Evolutionary conservation across 2,329 filamentous ascomycete species (phyloP), one percentile per base, ranked within the genome.

Genomic region (Penicillium carneum): DNA sequence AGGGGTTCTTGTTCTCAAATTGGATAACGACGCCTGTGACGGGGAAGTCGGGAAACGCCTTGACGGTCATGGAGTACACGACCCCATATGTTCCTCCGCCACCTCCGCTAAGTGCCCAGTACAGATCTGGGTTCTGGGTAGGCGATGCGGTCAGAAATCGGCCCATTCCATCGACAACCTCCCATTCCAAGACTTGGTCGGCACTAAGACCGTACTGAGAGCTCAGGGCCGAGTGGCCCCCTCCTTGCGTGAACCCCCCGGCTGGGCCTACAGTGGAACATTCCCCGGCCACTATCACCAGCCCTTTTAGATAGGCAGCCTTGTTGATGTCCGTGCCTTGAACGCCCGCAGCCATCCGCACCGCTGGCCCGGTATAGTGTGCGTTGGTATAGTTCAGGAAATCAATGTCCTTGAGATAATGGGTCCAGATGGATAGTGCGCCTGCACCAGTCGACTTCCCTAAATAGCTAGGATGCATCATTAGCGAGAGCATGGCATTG

Each of bases 51-150:
- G 76, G 73, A 68, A 86, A 77, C 1, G 82, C 78, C 61, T 82
- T 83, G 53, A 83, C 76, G 0, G 84, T 87, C 70, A 87, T 78
- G 1, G 83, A 84, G 9, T 82, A 71, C 0, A 88, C 84, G 3
- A 87, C 77, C 1, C 79, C 86, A 64, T 84, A 89, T 26, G 81
- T 87, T 16, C 85, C 84, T 7, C 81, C 83, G 0, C 87, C 87
- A 0, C 87, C 86, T 3, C 87, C 86, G 43, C 79, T 79, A 1
- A 88, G 73, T 1, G 87, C 87, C 86, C 86, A 90, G 76, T 85
- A 88, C 0, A 89, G 75, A 59, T 88, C 86, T 0, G 75, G 54
- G 65, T 88, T 84, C 29, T 63, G 18, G 39, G 82, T 69, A 0
- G 76, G 78, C 4, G 78, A 82, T 0, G 85, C 85, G 2, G 73